A percentile compares a stretch with the other conserved stretches of the same genome.
Conservation (phyloP, 306 rosid genomes). For the Citrullus amarus region DNA sequence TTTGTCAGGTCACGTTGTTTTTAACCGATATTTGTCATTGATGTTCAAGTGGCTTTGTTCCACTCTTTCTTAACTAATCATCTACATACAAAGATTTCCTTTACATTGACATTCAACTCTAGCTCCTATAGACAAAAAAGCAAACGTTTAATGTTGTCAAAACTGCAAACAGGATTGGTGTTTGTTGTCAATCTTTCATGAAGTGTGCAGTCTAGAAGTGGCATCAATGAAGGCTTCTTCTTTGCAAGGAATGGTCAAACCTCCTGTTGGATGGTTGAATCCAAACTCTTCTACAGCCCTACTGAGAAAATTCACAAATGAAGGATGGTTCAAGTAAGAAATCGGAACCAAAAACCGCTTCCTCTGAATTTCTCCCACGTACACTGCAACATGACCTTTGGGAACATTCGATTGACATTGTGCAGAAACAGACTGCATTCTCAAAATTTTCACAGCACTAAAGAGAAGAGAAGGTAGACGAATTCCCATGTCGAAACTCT, state of each 20-base stretch:
- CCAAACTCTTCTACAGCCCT: not conserved
- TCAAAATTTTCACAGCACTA: not conserved
- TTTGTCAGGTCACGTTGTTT: too few species aligned
- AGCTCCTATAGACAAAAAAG: not conserved
- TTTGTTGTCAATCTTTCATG: not conserved
- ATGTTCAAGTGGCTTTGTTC: too few species aligned
- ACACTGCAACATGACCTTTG: not conserved
- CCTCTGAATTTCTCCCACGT: not conserved
- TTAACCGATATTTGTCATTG: too few species aligned
- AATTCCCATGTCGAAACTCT: not conserved
- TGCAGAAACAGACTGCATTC: not conserved
- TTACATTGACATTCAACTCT: too few species aligned
- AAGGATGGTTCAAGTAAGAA: not conserved
- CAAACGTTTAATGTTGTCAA: not conserved
- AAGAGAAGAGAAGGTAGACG: not conserved
- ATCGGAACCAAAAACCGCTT: not conserved
- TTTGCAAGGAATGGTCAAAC: not conserved
- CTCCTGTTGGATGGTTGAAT: not conserved
- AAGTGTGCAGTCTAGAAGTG: slow-evolving; percentile 8
- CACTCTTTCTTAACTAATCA: too few species aligned
- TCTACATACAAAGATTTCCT: not conserved
- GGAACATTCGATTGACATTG: not conserved
- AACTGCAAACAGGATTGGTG: not conserved
- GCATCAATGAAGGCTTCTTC: slow-evolving; percentile 1
- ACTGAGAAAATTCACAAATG: not conserved